phyloP scores from a whole-genome alignment of 306 rosid species.

The Cucumis melo region DNA sequence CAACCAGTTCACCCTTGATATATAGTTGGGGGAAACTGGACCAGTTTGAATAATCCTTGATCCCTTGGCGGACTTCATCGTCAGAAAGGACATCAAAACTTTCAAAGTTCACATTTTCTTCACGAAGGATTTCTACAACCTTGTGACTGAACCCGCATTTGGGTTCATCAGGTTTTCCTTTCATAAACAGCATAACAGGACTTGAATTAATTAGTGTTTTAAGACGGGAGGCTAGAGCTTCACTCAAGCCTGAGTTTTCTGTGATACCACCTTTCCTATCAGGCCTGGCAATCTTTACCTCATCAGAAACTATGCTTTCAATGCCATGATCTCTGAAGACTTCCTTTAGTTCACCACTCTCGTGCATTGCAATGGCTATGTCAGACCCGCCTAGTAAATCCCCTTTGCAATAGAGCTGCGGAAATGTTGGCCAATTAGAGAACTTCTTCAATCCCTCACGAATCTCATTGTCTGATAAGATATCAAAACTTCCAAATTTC shows the following conservation, averaged over 20 bases:
- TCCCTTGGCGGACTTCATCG: constrained; percentile 82
- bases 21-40: constrained; percentile 90
- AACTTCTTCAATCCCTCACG: constrained; percentile 76
- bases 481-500: constrained; percentile 72
- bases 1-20: constrained; percentile 64
- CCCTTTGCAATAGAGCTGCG: constrained; percentile 89
- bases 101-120: constrained; percentile 61
- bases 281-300: constrained; percentile 26
- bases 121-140: constrained; percentile 78
- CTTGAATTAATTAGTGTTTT: constrained; percentile 50
- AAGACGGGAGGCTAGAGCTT: constrained; percentile 40
- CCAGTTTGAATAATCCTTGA: constrained; percentile 89
- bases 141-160: constrained; percentile 91
- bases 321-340: constrained; percentile 76
- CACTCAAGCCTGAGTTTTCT: constrained; percentile 47
- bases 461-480: constrained; percentile 55
- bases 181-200: constrained; percentile 72
- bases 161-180: constrained; percentile 81
- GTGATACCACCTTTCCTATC: constrained; percentile 47
- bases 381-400: constrained; percentile 93
- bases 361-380: constrained; percentile 81
- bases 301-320: constrained; percentile 15
- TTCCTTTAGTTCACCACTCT: constrained; percentile 63
- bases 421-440: constrained; percentile 92
- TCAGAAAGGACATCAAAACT: constrained; percentile 76